Evolutionary conservation across 2,329 filamentous ascomycete species (phyloP).

Genomic region (Pseudogymnoascus sp.): DNA sequence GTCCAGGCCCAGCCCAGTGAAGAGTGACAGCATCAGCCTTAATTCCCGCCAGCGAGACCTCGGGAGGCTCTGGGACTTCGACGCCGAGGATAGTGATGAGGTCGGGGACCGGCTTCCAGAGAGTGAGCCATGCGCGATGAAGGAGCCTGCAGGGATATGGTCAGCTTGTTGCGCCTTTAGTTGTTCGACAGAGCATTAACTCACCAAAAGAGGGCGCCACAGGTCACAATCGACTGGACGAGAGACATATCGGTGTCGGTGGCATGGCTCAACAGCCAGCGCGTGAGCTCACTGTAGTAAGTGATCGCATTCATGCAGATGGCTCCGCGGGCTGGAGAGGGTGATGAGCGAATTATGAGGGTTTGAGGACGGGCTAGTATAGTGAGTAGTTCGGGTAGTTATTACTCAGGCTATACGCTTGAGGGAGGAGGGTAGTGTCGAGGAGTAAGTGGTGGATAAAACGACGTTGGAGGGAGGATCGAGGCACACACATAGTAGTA

Average conservation of each 20-base stretch:
- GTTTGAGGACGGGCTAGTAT: not conserved
- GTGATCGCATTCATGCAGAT: conserved; percentile 28
- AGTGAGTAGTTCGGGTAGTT: not conserved
- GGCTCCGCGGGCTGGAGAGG: not conserved
- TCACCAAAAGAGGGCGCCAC: conserved; percentile 27
- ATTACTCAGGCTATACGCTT: not conserved
- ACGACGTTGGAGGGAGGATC: not conserved
- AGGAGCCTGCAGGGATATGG: conserved; percentile 55
- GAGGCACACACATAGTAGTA: not conserved
- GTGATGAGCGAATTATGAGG: not conserved
- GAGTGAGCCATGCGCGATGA: conserved; percentile 77
- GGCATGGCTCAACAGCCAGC: conserved; percentile 29
- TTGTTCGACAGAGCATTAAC: not conserved
- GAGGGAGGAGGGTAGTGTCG: not conserved
- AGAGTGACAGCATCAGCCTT: conserved; percentile 79
- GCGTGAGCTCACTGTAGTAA: conserved; percentile 27
- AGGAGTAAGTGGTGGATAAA: conserved; percentile 7
- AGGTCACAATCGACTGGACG: conserved; percentile 28
- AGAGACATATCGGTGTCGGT: conserved; percentile 27
- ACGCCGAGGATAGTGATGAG: conserved; percentile 86
- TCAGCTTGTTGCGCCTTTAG: not conserved
- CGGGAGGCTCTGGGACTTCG: conserved; percentile 83
- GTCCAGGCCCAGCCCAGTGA: conserved; percentile 74
- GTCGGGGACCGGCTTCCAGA: conserved; percentile 84
- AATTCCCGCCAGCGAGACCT: conserved; percentile 85